Conservation (phyloP, 345 rosid genomes). For the Trapa bicornis region DNA sequence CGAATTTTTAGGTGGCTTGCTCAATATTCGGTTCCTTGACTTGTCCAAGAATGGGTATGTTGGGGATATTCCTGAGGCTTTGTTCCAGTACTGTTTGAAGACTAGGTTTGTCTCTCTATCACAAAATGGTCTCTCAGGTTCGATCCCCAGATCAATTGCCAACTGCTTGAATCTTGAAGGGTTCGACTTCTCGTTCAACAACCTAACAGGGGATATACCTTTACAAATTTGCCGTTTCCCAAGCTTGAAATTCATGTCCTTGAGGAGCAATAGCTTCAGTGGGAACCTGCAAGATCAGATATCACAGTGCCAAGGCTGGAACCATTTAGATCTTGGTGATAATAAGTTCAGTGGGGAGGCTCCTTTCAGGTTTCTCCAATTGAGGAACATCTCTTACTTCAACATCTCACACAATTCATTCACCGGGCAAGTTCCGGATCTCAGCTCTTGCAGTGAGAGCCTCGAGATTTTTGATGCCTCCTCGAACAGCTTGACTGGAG, state of each 20-base stretch:
- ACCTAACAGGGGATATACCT: constrained; percentile 57
- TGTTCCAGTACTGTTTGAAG: constrained; percentile 61
- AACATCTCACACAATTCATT: constrained; percentile 64
- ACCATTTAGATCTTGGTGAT: constrained; percentile 60
- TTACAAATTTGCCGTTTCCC: constrained; percentile 47
- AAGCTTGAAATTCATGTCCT: constrained; percentile 42
- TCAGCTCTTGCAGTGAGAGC: constrained; percentile 40
- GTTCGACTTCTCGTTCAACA: constrained; percentile 73
- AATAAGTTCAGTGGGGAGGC: constrained; percentile 54
- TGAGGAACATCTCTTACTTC: constrained; percentile 49
- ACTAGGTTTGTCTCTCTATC: constrained; percentile 70
- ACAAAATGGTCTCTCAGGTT: constrained; percentile 59
- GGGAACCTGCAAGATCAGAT: constrained; percentile 52
- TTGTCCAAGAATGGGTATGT: constrained; percentile 61
- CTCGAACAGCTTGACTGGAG: constrained; percentile 48
- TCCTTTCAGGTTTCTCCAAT: constrained; percentile 52
- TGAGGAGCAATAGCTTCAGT: constrained; percentile 51
- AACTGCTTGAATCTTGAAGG: constrained; percentile 67
- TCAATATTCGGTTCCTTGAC: constrained; percentile 77
- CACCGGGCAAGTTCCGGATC: constrained; percentile 45
- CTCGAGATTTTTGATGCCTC: constrained; percentile 69
- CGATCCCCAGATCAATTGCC: constrained; percentile 53
- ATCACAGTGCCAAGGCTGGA: constrained; percentile 44
- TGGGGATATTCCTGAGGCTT: constrained; percentile 54
- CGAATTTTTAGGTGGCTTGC: constrained; percentile 71